Conservation (phyloP, 345 rosid species). For the Citrus mangshanensis region DNA sequence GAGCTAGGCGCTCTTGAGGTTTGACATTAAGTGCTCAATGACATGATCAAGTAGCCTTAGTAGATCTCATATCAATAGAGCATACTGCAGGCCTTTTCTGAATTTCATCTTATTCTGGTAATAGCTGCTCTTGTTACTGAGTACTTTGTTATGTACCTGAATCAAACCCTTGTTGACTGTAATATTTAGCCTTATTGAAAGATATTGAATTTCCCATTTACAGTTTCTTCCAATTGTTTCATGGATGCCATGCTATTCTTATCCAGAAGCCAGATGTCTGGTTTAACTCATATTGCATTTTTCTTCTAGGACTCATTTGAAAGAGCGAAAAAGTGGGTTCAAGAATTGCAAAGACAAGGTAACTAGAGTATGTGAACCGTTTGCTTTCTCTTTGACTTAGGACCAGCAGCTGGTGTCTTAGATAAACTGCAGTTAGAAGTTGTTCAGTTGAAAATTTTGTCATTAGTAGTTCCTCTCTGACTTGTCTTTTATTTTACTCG, state of each 20-base stretch:
- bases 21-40: not conserved
- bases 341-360: slow-evolving; percentile 73
- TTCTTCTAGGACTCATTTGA: slow-evolving; percentile 53
- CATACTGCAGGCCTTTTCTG: not conserved
- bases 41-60: not conserved
- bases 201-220: not conserved
- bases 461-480: not conserved
- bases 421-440: too few relatives aligned
- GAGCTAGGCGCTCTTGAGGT: not conserved
- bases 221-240: not conserved
- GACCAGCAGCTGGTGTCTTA: not conserved
- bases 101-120: not conserved
- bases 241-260: not conserved
- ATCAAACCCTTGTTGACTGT: not conserved
- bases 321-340: slow-evolving; percentile 66
- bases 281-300: not conserved
- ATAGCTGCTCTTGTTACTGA: not conserved
- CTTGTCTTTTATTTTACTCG: not conserved
- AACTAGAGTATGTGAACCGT: not conserved
- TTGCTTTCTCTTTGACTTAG: not conserved
- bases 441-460: not conserved
- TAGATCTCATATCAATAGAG: not conserved
- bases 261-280: not conserved
- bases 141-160: not conserved
- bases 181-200: not conserved